phyloP scores from a whole-genome alignment of 495 filamentous ascomycete genomes.

The Penicillium steckii region DNA sequence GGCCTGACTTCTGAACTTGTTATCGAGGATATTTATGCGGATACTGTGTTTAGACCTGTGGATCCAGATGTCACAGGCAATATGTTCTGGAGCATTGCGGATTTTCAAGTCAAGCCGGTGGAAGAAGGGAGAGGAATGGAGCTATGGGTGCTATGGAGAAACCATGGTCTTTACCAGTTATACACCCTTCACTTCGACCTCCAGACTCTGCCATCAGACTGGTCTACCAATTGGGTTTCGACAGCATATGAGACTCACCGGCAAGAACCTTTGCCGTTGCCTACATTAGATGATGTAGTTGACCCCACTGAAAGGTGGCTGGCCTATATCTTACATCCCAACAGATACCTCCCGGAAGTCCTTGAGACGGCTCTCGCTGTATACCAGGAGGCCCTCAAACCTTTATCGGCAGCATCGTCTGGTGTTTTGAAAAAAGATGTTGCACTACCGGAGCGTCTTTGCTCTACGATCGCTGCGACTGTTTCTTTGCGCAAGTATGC shows the following conservation, averaged over 20 bases:
- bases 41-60: constrained; percentile 60
- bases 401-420: constrained; percentile 32
- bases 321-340: constrained; percentile 74
- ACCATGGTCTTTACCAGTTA: constrained; percentile 73
- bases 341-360: constrained; percentile 69
- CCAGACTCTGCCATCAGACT: constrained; percentile 50
- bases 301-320: constrained; percentile 52
- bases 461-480: constrained; percentile 63
- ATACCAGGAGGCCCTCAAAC: constrained; percentile 61
- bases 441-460: constrained; percentile 65
- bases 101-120: constrained; percentile 67
- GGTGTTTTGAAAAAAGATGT: constrained; percentile 42
- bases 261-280: constrained; percentile 50
- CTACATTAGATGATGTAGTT: constrained; percentile 59
- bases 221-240: constrained; percentile 70
- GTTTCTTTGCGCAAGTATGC: constrained; percentile 58
- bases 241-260: constrained; percentile 63
- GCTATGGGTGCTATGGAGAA: constrained; percentile 87
- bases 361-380: constrained; percentile 79
- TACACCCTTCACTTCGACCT: constrained; percentile 62
- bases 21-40: constrained; percentile 68
- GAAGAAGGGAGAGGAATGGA: constrained; percentile 55
- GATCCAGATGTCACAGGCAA: constrained; percentile 66
- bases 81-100: constrained; percentile 83
- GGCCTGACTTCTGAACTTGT: constrained; percentile 60